These are phyloP conservation scores for Coriaria nepalensis DNA, from an alignment of 306 rosid species.

Conservation along the genomic window DNA sequence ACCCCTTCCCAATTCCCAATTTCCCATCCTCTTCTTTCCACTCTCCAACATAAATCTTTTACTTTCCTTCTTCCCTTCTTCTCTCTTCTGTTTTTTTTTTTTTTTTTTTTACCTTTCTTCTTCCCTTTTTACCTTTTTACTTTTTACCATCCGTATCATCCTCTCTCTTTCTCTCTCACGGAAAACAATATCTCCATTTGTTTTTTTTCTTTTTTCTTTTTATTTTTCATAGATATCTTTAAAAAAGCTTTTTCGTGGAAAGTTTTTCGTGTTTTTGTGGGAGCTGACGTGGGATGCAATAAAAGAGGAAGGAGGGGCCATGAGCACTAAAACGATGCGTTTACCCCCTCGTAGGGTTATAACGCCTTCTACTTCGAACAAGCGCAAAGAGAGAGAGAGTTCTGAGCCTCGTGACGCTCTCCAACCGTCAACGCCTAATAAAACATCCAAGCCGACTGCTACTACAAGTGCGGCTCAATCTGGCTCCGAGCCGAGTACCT, in stretches of 20 bases:
- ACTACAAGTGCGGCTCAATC: not conserved
- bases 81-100: not conserved
- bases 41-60: too few relatives aligned
- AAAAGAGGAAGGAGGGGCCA: slow-evolving; percentile 17
- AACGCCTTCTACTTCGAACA: slow-evolving; percentile 31
- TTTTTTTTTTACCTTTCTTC: not conserved
- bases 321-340: slow-evolving; percentile 98
- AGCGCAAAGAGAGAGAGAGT: slow-evolving; percentile 57
- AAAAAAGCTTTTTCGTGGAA: not conserved
- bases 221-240: not conserved
- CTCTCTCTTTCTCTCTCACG: too few relatives aligned
- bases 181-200: not conserved
- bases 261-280: slow-evolving; percentile 1
- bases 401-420: slow-evolving; percentile 20
- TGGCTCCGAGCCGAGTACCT: slow-evolving; percentile 3
- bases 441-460: slow-evolving; percentile 30
- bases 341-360: slow-evolving; percentile 76
- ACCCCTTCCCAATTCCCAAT: too few relatives aligned
- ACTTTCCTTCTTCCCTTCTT: too few relatives aligned
- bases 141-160: not conserved
- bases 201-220: too few relatives aligned
- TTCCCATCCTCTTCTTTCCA: too few relatives aligned
- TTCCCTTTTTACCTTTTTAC: not conserved
- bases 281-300: slow-evolving; percentile 67
- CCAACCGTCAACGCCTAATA: slow-evolving; percentile 23